Percentiles rank a stretch among this genome's conserved stretches.
phyloP scores from a whole-genome alignment of 208 protist genomes.

The Kentomonas sorsogonicus region DNA sequence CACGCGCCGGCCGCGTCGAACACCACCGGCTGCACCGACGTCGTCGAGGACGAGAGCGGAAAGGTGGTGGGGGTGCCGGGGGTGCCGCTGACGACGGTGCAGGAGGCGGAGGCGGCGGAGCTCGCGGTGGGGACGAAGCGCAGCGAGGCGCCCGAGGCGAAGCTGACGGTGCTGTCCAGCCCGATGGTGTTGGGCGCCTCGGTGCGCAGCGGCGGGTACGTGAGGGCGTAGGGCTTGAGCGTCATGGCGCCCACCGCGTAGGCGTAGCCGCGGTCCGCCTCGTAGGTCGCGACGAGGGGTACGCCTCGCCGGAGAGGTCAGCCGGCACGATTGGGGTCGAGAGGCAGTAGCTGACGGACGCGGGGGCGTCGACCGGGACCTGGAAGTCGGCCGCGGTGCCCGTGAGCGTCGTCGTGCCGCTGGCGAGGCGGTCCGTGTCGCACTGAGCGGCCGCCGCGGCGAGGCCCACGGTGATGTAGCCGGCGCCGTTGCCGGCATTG shows the following conservation, averaged over 20 bases:
- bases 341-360: slow-evolving; percentile 35
- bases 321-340: slow-evolving; percentile 31
- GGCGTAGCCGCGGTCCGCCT: slow-evolving; percentile 14
- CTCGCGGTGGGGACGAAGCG: slow-evolving; percentile 16
- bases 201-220: slow-evolving; percentile 36
- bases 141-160: slow-evolving; percentile 29
- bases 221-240: slow-evolving; percentile 35
- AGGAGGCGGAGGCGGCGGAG: slow-evolving; percentile 8
- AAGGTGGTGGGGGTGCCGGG: slow-evolving; percentile 19
- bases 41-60: slow-evolving; percentile 9
- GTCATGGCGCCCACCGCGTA: slow-evolving; percentile 30
- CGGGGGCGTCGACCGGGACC: slow-evolving; percentile 26
- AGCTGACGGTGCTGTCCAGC: slow-evolving; percentile 35
- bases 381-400: slow-evolving; percentile 29
- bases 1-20: slow-evolving; percentile 35
- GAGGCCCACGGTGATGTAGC: slow-evolving; percentile 44
- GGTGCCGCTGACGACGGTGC: slow-evolving; percentile 15
- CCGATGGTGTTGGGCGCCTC: slow-evolving; percentile 18
- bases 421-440: slow-evolving; percentile 17
- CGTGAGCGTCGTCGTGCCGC: slow-evolving; percentile 22
- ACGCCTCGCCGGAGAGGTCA: slow-evolving; percentile 13
- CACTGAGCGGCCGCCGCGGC: slow-evolving; percentile 28
- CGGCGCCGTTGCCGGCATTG: slow-evolving; percentile 14
- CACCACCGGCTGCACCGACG: slow-evolving; percentile 18
- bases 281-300: slow-evolving; percentile 9